These are phyloP conservation scores for Carex scoparia DNA, from an alignment of 176 grass and related monocot genomes.

Conservation along the genomic window DNA sequence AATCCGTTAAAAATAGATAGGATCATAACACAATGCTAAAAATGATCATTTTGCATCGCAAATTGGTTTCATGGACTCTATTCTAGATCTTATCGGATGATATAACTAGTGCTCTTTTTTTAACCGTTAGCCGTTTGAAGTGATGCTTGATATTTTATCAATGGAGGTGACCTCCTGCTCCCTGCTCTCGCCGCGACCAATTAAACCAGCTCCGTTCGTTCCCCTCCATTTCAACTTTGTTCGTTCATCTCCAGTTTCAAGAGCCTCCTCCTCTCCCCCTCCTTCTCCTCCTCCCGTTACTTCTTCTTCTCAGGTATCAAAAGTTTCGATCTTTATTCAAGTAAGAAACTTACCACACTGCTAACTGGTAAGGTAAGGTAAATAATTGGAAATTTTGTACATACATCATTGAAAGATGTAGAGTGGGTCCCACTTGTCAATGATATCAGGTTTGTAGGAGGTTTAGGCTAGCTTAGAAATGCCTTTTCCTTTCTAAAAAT, in stretches of 20 bases:
- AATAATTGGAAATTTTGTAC: neutral
- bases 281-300: neutral
- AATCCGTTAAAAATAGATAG: neutral
- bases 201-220: neutral
- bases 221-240: neutral
- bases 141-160: neutral
- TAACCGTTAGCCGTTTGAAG: neutral
- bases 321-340: neutral
- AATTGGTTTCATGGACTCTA: neutral
- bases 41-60: neutral
- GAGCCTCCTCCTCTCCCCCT: slow-evolving; percentile 9
- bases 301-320: neutral
- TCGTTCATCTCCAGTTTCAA: neutral
- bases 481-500: neutral
- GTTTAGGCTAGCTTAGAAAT: neutral
- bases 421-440: neutral
- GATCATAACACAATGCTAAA: no score
- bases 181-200: neutral
- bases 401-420: no score
- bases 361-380: neutral
- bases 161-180: slow-evolving; percentile 11
- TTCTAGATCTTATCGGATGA: neutral
- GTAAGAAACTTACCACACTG: no score
- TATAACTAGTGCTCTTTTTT: no score
- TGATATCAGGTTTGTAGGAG: neutral